These are phyloP conservation scores for Termitomyces sp. DNA, from an alignment of 768 basidiomycete species.

Conservation along the genomic window DNA sequence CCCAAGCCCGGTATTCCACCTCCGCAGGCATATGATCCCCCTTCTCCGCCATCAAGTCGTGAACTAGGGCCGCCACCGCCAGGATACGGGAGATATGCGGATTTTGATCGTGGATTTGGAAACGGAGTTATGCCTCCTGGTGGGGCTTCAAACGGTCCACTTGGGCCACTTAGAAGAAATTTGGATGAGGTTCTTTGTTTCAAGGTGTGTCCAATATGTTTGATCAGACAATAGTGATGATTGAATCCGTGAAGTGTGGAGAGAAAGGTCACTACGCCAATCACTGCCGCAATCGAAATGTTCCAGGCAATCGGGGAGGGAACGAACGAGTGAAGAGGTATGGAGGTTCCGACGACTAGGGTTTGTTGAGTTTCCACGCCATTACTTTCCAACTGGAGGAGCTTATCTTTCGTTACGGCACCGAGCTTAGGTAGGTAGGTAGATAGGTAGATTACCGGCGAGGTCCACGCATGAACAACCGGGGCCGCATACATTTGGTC, in stretches of 20 bases:
- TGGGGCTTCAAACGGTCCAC: constrained; percentile 24
- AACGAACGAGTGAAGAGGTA: constrained; percentile 55
- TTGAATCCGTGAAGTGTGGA: constrained; percentile 58
- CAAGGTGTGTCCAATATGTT: constrained; percentile 51
- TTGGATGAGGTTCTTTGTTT: constrained; percentile 85
- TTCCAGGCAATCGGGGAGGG: constrained; percentile 89
- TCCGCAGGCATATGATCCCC: constrained; percentile 50
- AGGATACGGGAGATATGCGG: constrained; percentile 83
- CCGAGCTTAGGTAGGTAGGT: too few species aligned
- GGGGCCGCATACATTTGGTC: too few species aligned
- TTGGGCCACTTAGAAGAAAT: constrained; percentile 58
- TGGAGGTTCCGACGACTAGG: constrained; percentile 24
- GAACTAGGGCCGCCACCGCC: constrained; percentile 91
- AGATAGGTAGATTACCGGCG: too few species aligned
- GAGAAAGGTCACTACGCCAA: constrained; percentile 96
- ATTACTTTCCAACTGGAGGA: too few species aligned
- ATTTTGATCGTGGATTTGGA: constrained; percentile 60
- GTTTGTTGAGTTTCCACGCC: not conserved
- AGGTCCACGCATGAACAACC: too few species aligned
- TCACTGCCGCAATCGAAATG: constrained; percentile 86
- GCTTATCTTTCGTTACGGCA: too few species aligned
- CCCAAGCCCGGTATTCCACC: constrained; percentile 51
- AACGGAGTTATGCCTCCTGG: constrained; percentile 27
- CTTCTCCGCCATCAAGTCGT: constrained; percentile 69
- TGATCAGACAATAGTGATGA: constrained; percentile 4